Evolutionary conservation across 352 stramenopile species (phyloP), one percentile per base, ranked within the genome.

Genomic region (Pythium sukuiense): DNA sequence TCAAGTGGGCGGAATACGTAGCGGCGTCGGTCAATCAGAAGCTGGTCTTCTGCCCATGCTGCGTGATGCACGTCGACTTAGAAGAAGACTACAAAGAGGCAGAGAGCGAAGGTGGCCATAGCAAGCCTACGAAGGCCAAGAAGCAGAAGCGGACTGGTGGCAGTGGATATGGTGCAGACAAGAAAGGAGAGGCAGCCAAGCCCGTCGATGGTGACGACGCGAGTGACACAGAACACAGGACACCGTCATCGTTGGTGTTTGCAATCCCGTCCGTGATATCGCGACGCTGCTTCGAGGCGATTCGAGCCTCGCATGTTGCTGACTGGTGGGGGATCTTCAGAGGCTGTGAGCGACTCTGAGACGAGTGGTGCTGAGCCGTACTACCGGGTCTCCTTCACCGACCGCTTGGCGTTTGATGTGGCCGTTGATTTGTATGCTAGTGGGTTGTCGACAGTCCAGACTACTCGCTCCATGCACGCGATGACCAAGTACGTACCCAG

Each of bases 1-100:
- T 68, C 53, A 73, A 69, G 48, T 90, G 80, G 82, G 55, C 60
- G 30, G 61, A 62, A 37, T 90, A 90, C 59, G 68, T 81, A n/a
- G 50, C 61, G 1, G 72, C 73, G 27, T 71, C 70, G 0, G 68
- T 87, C 16, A 67, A 77, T 14, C 73, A 83, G 49, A 86, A 86
- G 63, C 59, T 58, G 29, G 39, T 35, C 3, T 90, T 89, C 64
- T 90, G 89, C 71, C 74, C 79, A 0, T 61, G 12, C 4, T 62
- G 52, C 50, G 54, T 66, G 27, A 65, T 50, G 27, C n/a, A 24
- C 35, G 63, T 20, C 53, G 67, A 39, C 43, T 52, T 56, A 49
- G 55, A 41, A 48, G 65, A 18, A 60, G 26, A 46, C n/a, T n/a
- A n/a, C n/a, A n/a, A n/a, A n/a, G n/a, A 29, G 48, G 59, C 64